A percentile compares a stretch with the other conserved stretches of the same genome.
phyloP scores from a whole-genome alignment of 352 stramenopile genomes.

The Phytophthora idaei region DNA sequence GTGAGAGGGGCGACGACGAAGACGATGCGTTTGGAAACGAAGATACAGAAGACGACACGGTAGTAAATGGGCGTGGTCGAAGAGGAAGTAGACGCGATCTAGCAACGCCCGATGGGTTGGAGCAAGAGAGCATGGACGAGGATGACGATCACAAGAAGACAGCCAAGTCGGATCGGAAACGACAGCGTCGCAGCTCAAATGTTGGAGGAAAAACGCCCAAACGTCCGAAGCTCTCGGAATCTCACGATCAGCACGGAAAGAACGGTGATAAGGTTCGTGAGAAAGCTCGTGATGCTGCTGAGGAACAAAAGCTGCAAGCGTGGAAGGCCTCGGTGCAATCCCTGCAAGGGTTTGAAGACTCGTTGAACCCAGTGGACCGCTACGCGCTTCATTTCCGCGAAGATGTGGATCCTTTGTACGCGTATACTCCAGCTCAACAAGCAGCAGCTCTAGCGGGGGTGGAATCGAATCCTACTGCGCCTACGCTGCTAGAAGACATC shows the following conservation, averaged over 20 bases:
- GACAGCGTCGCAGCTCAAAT: constrained; percentile 24
- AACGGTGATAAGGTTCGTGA: constrained; percentile 69
- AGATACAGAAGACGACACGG: constrained; percentile 23
- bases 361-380: constrained; percentile 92
- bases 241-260: constrained; percentile 25
- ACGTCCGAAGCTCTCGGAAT: constrained; percentile 35
- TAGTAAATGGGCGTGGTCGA: constrained; percentile 13
- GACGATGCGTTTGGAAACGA: constrained; percentile 38
- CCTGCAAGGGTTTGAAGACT: constrained; percentile 90
- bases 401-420: constrained; percentile 88
- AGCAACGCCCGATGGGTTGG: constrained; percentile 20
- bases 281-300: constrained; percentile 90
- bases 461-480: constrained; percentile 19
- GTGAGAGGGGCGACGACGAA: constrained; percentile 49
- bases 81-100: constrained; percentile 3
- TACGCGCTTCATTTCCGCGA: constrained; percentile 94
- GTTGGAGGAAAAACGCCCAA: constrained; percentile 27
- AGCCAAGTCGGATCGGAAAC: constrained; percentile 28
- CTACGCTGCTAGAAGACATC: constrained; percentile 52
- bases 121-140: constrained; percentile 54
- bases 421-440: constrained; percentile 53
- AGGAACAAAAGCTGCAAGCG: constrained; percentile 92
- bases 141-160: constrained; percentile 44
- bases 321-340: constrained; percentile 81
- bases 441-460: constrained; percentile 33